phyloP scores from a whole-genome alignment of 345 rosid species.

The Populus nigra region DNA sequence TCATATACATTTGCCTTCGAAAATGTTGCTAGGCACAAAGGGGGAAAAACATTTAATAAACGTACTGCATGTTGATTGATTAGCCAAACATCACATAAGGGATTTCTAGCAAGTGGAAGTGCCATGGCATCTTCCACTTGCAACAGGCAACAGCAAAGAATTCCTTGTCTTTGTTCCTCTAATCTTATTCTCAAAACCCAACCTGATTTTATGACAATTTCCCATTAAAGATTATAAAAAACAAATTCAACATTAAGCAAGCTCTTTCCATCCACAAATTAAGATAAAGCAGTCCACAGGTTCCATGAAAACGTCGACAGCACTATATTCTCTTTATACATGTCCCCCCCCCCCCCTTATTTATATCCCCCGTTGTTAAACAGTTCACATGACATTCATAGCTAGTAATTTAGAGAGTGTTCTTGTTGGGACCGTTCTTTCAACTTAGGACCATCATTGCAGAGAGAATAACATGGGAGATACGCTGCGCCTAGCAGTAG shows the following conservation, averaged over 20 bases:
- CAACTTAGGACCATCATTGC: slow-evolving; percentile 14
- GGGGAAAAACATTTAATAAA: not conserved
- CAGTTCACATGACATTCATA: slow-evolving; percentile 9
- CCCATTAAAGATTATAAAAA: too few species aligned
- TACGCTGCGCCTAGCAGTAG: slow-evolving; percentile 57
- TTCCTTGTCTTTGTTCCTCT: slow-evolving; percentile 6
- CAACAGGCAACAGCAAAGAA: not conserved
- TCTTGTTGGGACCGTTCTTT: slow-evolving; percentile 11
- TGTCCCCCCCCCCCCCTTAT: slow-evolving; percentile 19
- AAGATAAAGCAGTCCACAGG: slow-evolving; percentile 10
- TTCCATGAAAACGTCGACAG: slow-evolving; percentile 20
- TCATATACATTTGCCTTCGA: not conserved
- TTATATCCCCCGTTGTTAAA: slow-evolving; percentile 29
- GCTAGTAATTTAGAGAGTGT: not conserved
- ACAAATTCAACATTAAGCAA: not conserved
- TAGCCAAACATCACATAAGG: not conserved
- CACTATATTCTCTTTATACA: slow-evolving; percentile 25
- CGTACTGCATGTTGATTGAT: not conserved
- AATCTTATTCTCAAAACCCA: not conserved
- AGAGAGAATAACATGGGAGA: slow-evolving; percentile 43
- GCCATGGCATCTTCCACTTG: slow-evolving; percentile 32
- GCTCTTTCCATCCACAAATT: slow-evolving; percentile 32
- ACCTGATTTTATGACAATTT: not conserved
- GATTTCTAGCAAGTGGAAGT: slow-evolving; percentile 11
- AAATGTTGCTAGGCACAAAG: not conserved